Percentiles rank a stretch among this genome's conserved stretches.
These are phyloP conservation scores for Galeopsis tetrahit DNA, from an alignment of 257 asterid species.

Conservation along the genomic window DNA sequence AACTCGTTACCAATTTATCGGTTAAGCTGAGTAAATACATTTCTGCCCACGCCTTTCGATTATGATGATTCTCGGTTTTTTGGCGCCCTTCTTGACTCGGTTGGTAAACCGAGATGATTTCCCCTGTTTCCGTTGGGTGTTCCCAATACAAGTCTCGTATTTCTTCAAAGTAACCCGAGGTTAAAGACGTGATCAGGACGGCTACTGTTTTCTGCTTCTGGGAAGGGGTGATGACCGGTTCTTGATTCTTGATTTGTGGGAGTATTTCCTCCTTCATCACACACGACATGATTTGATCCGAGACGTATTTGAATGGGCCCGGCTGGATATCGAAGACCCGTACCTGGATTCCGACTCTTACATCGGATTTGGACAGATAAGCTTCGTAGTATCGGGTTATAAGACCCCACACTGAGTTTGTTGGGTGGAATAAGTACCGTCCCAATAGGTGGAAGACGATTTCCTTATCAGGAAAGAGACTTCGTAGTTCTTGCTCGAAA, in stretches of 20 bases:
- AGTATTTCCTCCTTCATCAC: conserved; percentile 52
- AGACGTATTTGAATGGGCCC: conserved; percentile 51
- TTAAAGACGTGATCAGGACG: conserved; percentile 62
- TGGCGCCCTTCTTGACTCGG: conserved; percentile 73
- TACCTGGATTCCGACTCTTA: conserved; percentile 67
- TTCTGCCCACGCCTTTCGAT: conserved; percentile 79
- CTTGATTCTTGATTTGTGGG: conserved; percentile 43
- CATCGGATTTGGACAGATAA: conserved; percentile 61
- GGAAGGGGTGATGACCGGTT: conserved; percentile 25
- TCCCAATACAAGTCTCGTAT: conserved; percentile 66
- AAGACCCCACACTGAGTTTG: conserved; percentile 76
- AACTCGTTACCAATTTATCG: conserved; percentile 75
- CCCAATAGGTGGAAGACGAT: conserved; percentile 76
- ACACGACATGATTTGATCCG: conserved; percentile 68
- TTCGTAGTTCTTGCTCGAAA: conserved; percentile 55
- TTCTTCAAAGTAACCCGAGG: conserved; percentile 57
- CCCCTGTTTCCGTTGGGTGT: conserved; percentile 62
- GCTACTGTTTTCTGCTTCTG: conserved; percentile 44
- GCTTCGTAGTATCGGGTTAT: conserved; percentile 62
- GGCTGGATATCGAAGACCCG: conserved; percentile 47
- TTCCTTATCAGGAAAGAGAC: conserved; percentile 71
- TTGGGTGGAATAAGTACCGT: conserved; percentile 74
- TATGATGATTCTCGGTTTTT: conserved; percentile 59
- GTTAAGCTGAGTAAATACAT: conserved; percentile 74
- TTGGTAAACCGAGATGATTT: conserved; percentile 58